Evolutionary conservation across 2,329 filamentous ascomycete genomes (phyloP), one percentile per base, ranked within the genome.

Genomic region (Rhinocladiella similis): DNA sequence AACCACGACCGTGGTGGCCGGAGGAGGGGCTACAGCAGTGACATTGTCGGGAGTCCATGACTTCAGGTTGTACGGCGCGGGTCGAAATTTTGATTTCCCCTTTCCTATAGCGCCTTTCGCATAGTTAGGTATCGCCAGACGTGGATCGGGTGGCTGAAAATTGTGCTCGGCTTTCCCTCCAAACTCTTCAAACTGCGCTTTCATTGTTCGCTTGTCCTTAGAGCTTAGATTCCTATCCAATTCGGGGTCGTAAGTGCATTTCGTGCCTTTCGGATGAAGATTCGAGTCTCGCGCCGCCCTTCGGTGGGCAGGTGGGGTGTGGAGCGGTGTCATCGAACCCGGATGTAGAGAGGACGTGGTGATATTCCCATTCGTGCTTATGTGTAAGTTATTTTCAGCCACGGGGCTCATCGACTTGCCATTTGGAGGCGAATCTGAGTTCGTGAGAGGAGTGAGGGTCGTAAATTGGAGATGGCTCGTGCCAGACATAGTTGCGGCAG

Each of bases 1-100:
- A 18, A 97, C 91, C 3, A 97, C 87, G 47, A 99, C 85, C 70
- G 96, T 91, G 2, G 89, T 91, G 1, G 94, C 90, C 13, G 93
- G 93, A 0, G 91, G 91, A 20, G 91, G 90, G 0, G 92, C 93
- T 38, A 63, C 53, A 1, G 93, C 96, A 3, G 90, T 91, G 66
- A 85, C 85, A 4, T 86, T 76, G 70, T 97, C 92, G 73, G 91
- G 94, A 22, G 83, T 75, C 72, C 95, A 97, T 19, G 89, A 87
- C 69, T 85, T 89, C 50, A 96, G 76, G 59, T 88, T 86, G 73
- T 96, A 96, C 82, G 83, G 68, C 83, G 88, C 69, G 86, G 77
- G 66, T 84, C 90, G 63, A 84, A 87, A 77, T 87, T 93, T 69
- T 80, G 83, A 56, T 83, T 83, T 76, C 84, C 87, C 73, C 63